Base-by-base conservation (phyloP, 805 yeast species). In the Maudiozyma bulderi region DNA sequence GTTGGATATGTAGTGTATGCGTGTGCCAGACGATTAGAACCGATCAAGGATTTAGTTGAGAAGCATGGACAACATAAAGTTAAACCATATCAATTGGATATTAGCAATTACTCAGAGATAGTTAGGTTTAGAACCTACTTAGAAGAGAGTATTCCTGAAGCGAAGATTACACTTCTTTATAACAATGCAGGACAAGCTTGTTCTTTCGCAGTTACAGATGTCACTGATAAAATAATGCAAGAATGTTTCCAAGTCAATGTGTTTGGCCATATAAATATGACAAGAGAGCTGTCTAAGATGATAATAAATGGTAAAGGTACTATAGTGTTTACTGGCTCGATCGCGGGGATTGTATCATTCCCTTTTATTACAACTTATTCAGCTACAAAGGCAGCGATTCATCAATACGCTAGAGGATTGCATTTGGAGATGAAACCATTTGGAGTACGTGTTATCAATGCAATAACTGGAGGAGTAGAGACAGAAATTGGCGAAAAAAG, bases 131-230 rank as follows among this genome's bases (percentile, higher is more conserved):
- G 72, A 49, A 57, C 70, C 13, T 64, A 67, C 29, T 68, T 82
- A 13, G 50, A 20, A 54, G 0, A 54, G 56, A 1, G 71, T 73
- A 42, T 49, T 66, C 29, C 70, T 73, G 9, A 77, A 73, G 76
- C 75, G 1, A 70, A 72, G 45, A 60, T 84, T 47, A 86, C 84
- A 55, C 54, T 81, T 11, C 63, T 85, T 45, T 83, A 72, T 67
- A 85, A 85, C 64, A 85, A 85, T 60, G 93, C 93, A 0, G 89
- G 89, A n/a, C 81, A 76, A 55, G 73, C 86, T 9, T 84, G 89
- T 57, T 76, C 84, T 0, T 70, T 78, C 45, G 85, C 93, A 1
- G 86, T 84, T 0, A 51, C 75, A 41, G 91, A 84, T 62, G 82
- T 79, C 3, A 66, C 74, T 5, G 81, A 82, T 60, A 81, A 74